These are phyloP conservation scores for Adenanthera pavonina DNA, from an alignment of 306 rosid genomes.

Conservation along the genomic window DNA sequence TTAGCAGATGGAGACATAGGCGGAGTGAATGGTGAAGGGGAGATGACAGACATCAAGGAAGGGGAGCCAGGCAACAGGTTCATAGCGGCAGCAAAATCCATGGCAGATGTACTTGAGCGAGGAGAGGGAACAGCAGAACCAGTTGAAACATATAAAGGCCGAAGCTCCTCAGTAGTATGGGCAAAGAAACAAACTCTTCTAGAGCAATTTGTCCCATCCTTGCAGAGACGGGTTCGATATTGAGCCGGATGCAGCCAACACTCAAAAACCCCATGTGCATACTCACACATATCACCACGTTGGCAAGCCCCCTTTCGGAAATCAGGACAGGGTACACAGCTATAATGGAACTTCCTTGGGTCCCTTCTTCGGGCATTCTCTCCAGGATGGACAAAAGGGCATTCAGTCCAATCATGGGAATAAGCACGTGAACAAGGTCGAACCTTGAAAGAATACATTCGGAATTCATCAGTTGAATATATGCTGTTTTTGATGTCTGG, in stretches of 20 bases:
- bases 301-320: constrained; percentile 81
- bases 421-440: constrained; percentile 84
- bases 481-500: constrained; percentile 82
- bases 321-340: constrained; percentile 83
- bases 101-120: constrained; percentile 58
- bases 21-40: constrained; percentile 76
- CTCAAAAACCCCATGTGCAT: constrained; percentile 82
- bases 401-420: constrained; percentile 86
- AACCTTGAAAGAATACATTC: constrained; percentile 82
- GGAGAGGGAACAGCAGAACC: constrained; percentile 84
- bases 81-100: constrained; percentile 79
- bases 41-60: constrained; percentile 65
- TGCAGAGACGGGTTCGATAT: constrained; percentile 77
- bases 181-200: constrained; percentile 82
- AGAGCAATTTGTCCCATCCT: constrained; percentile 67
- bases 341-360: constrained; percentile 79
- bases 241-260: constrained; percentile 87
- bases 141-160: constrained; percentile 70
- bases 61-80: constrained; percentile 76
- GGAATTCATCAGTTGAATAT: constrained; percentile 73
- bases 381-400: constrained; percentile 84
- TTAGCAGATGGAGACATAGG: constrained; percentile 76
- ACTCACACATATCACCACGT: constrained; percentile 82
- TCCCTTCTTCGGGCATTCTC: constrained; percentile 85
- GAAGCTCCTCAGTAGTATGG: constrained; percentile 65